These are phyloP conservation scores for Yamadazyma insecticola DNA, from an alignment of 805 yeast genomes.

Conservation along the genomic window DNA sequence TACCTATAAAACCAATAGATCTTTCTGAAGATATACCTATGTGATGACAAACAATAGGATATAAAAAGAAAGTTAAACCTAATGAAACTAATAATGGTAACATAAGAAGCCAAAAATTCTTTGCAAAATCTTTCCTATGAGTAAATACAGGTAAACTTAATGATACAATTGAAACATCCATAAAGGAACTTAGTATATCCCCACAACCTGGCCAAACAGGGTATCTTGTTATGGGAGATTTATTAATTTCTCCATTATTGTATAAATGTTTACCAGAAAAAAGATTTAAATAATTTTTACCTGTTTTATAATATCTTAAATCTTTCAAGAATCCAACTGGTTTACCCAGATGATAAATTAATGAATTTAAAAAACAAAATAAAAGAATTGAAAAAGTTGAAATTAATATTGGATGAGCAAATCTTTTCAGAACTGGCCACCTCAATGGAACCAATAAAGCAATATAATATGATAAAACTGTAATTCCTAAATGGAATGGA, in stretches of 20 bases:
- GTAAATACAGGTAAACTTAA: constrained; percentile 74
- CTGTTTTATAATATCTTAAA: constrained; percentile 59
- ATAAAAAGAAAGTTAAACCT: constrained; percentile 56
- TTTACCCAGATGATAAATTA: constrained; percentile 39
- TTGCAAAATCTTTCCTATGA: constrained; percentile 58
- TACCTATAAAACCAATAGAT: constrained; percentile 71
- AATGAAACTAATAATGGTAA: constrained; percentile 57
- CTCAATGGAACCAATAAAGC: constrained; percentile 43
- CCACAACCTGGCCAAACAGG: constrained; percentile 76
- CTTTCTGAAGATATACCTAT: constrained; percentile 58
- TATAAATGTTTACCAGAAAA: constrained; percentile 39
- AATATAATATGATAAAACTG: constrained; percentile 51
- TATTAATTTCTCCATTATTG: constrained; percentile 20
- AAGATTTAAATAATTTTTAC: constrained; percentile 57
- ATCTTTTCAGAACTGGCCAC: constrained; percentile 42
- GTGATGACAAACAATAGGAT: constrained; percentile 64
- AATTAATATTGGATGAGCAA: constrained; percentile 69
- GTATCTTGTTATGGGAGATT: constrained; percentile 22
- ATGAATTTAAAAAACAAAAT: constrained; percentile 54
- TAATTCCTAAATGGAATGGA: constrained; percentile 58
- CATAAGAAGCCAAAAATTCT: constrained; percentile 55
- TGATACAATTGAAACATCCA: constrained; percentile 76
- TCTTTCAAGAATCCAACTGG: constrained; percentile 49
- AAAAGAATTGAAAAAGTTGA: constrained; percentile 63
- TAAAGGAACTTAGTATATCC: constrained; percentile 61